phyloP scores from a whole-genome alignment of 306 rosid species.

The Cyamopsis tetragonoloba region DNA sequence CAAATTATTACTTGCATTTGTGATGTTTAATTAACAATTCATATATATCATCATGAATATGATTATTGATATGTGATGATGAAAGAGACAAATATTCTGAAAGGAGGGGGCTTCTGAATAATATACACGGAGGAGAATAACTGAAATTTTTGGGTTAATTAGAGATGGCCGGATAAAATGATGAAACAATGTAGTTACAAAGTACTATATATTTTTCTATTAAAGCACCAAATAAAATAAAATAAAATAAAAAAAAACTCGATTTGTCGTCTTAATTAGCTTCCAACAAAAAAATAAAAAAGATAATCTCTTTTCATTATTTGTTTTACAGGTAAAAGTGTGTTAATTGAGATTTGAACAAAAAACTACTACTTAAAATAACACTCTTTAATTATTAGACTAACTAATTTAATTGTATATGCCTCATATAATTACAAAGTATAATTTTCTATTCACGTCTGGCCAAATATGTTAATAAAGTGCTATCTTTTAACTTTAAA shows the following conservation, averaged over 20 bases:
- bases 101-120: neutral
- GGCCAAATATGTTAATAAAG: neutral
- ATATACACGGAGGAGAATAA: neutral
- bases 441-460: neutral
- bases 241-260: too few species aligned
- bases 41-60: neutral
- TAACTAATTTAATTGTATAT: too few species aligned
- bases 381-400: too few species aligned
- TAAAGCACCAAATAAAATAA: too few species aligned
- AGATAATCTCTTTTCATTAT: too few species aligned
- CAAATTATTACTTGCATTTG: neutral
- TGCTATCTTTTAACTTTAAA: neutral
- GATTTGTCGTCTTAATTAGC: too few species aligned
- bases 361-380: too few species aligned
- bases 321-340: too few species aligned
- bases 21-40: neutral
- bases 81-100: neutral
- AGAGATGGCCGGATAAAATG: neutral
- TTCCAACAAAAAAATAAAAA: too few species aligned
- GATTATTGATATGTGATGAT: neutral
- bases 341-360: too few species aligned
- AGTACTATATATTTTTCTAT: too few species aligned
- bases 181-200: too few species aligned
- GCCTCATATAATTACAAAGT: neutral
- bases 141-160: neutral